These are phyloP conservation scores for Talaromyces sp. DNA, from an alignment of 2,329 filamentous ascomycete species.

Conservation along the genomic window DNA sequence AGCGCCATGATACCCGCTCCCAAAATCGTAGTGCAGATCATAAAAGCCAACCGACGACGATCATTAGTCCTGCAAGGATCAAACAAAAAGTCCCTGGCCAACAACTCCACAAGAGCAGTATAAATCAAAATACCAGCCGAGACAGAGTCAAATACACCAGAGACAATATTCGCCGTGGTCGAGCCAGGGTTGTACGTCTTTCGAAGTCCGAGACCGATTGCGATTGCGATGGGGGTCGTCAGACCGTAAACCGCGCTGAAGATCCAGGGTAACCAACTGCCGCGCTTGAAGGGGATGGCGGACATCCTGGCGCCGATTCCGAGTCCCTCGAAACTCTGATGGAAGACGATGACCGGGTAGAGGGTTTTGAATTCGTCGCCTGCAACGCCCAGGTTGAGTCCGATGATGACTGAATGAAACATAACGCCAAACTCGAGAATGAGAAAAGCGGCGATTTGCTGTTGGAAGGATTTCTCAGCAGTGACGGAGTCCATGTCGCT, in stretches of 20 bases:
- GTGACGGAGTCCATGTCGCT: slow-evolving; percentile 3
- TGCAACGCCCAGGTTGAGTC: slow-evolving; percentile 60
- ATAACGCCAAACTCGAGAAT: slow-evolving; percentile 61
- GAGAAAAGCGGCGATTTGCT: slow-evolving; percentile 43
- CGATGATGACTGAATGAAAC: slow-evolving; percentile 65
- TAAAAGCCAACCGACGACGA: slow-evolving; percentile 41
- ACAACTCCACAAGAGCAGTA: slow-evolving; percentile 51
- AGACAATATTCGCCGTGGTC: slow-evolving; percentile 46
- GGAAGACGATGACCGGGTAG: slow-evolving; percentile 62
- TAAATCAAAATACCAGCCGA: slow-evolving; percentile 53
- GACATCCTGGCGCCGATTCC: slow-evolving; percentile 62
- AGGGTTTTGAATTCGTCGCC: slow-evolving; percentile 58
- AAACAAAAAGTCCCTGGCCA: slow-evolving; percentile 53
- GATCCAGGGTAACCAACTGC: slow-evolving; percentile 50
- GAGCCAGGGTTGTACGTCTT: slow-evolving; percentile 45
- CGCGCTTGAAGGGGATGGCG: slow-evolving; percentile 52
- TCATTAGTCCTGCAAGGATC: slow-evolving; percentile 47
- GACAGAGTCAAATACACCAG: slow-evolving; percentile 49
- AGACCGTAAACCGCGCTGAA: slow-evolving; percentile 52
- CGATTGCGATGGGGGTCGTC: slow-evolving; percentile 53
- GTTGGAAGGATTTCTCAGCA: slow-evolving; percentile 34
- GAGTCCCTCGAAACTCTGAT: slow-evolving; percentile 63
- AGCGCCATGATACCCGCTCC: slow-evolving; percentile 51
- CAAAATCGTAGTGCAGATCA: slow-evolving; percentile 42
- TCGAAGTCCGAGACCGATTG: slow-evolving; percentile 50